Conservation (phyloP, 2,329 filamentous ascomycete species). For the Davidsoniella neocaledoniae region DNA sequence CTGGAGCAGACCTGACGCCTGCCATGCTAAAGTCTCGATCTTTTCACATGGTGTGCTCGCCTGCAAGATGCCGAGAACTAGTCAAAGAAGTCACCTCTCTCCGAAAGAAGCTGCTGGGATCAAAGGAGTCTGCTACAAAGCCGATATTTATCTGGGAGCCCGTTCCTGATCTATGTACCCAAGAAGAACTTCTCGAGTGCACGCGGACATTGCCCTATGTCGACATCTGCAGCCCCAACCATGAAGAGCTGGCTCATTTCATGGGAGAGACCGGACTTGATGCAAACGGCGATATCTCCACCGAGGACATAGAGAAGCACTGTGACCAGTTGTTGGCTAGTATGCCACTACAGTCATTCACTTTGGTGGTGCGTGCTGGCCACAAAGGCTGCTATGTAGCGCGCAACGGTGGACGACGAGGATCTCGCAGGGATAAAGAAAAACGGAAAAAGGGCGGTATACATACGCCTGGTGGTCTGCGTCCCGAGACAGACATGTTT, state of each 20-base stretch:
- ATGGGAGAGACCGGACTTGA: slow-evolving; percentile 49
- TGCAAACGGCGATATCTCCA: slow-evolving; percentile 36
- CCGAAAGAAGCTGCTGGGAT: slow-evolving; percentile 24
- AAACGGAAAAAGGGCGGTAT: slow-evolving; percentile 19
- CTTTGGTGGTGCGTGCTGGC: slow-evolving; percentile 54
- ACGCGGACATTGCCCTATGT: slow-evolving; percentile 45
- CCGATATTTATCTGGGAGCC: slow-evolving; percentile 90
- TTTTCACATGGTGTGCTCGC: slow-evolving; percentile 79
- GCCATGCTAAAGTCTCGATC: slow-evolving; percentile 53
- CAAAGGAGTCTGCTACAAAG: slow-evolving; percentile 25
- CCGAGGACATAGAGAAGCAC: slow-evolving; percentile 34
- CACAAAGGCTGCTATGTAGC: slow-evolving; percentile 55
- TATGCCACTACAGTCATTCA: slow-evolving; percentile 47
- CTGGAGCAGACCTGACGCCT: slow-evolving; percentile 51
- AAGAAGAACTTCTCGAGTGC: slow-evolving; percentile 47
- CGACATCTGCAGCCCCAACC: slow-evolving; percentile 62
- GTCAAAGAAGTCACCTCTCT: slow-evolving; percentile 52
- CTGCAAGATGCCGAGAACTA: slow-evolving; percentile 58
- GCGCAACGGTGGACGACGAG: slow-evolving; percentile 36
- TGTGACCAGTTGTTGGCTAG: slow-evolving; percentile 46
- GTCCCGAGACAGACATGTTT: slow-evolving; percentile 45
- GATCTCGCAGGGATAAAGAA: slow-evolving; percentile 23
- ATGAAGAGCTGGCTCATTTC: slow-evolving; percentile 71
- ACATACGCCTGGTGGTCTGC: slow-evolving; percentile 33
- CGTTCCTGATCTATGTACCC: slow-evolving; percentile 71